Evolutionary conservation across 2,329 filamentous ascomycete genomes (phyloP), one percentile per base, ranked within the genome.

Genomic region (Pezicula carpinea): DNA sequence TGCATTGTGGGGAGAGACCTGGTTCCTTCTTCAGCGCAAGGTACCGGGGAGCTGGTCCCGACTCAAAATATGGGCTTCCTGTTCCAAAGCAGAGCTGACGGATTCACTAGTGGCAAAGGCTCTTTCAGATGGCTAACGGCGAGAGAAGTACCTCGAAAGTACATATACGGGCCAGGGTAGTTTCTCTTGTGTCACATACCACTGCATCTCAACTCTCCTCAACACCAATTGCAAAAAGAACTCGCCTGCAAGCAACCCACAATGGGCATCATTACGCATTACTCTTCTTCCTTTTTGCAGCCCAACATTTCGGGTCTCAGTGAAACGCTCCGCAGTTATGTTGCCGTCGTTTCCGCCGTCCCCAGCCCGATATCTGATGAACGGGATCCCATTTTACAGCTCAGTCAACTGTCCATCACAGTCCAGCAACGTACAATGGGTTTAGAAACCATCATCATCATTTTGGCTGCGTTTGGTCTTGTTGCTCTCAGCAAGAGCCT

Each of bases 251-350:
- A 26, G 22, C 18, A 29, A 5, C 19, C 4, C 22, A 40, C 17
- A 15, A 40, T 40, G 38, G 38, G 38, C 14, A 40, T 40, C 38
- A 40, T 40, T 19, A 40, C 38, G 26, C 38, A 40, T 23, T 40
- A 40, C 15, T 40, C 38, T 22, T 40, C 38, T 40, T 40, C 38
- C 38, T 40, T 40, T 26, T 26, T 40, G n/a, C 38, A 23, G 15
- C 38, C 38, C 7, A 40, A 40, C 15, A 40, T 40, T 10, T 15
- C 26, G 22, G 22, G 38, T 23, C 38, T 40, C 38, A 40, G 38
- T 23, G 18, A 40, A 13, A 22, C 38, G 11, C 19, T 40, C 11
- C 38, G 38, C 38, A 40, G 22, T 23, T 40, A 40, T 40, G 38
- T 40, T 40, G 38, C 38, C 13, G 22, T 22, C 13, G 22, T 40